phyloP scores from a whole-genome alignment of 495 filamentous ascomycete genomes.

The Xylaria venustula region DNA sequence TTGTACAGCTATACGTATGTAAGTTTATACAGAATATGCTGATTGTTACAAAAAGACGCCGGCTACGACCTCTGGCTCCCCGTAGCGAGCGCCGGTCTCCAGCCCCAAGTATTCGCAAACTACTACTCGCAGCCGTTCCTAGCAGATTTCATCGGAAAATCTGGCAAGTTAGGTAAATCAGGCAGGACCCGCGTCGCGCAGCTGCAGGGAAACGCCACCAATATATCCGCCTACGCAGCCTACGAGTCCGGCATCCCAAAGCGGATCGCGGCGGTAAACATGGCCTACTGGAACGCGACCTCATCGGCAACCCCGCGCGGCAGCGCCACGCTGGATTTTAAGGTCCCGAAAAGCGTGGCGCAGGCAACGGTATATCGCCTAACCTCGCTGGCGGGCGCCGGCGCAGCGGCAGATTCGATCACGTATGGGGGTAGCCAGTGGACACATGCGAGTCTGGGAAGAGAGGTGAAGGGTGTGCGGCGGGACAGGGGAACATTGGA shows the following conservation, averaged over 20 bases:
- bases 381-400: slow-evolving; percentile 25
- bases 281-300: slow-evolving; percentile 33
- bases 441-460: slow-evolving; percentile 27
- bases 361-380: slow-evolving; percentile 23
- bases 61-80: slow-evolving; percentile 30
- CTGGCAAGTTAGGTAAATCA: slow-evolving; percentile 17
- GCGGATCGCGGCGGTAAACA: slow-evolving; percentile 24
- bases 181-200: slow-evolving; percentile 25
- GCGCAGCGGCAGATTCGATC: slow-evolving; percentile 24
- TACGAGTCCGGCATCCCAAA: slow-evolving; percentile 22
- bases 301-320: slow-evolving; percentile 19
- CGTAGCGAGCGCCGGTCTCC: slow-evolving; percentile 22
- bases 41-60: slow-evolving; percentile 9
- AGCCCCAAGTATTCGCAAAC: slow-evolving; percentile 29
- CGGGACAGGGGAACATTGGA: slow-evolving; percentile 19
- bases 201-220: slow-evolving; percentile 14
- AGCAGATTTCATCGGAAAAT: slow-evolving; percentile 29
- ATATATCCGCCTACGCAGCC: slow-evolving; percentile 24
- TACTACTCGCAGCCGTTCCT: slow-evolving; percentile 33
- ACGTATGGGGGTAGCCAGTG: slow-evolving; percentile 33
- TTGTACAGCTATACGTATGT: too few species aligned
- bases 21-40: too few species aligned
- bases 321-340: slow-evolving; percentile 15
- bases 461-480: slow-evolving; percentile 25
- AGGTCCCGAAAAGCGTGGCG: slow-evolving; percentile 10